Base-by-base conservation (phyloP, 257 asterid genomes). In the Gentiana macrophylla region DNA sequence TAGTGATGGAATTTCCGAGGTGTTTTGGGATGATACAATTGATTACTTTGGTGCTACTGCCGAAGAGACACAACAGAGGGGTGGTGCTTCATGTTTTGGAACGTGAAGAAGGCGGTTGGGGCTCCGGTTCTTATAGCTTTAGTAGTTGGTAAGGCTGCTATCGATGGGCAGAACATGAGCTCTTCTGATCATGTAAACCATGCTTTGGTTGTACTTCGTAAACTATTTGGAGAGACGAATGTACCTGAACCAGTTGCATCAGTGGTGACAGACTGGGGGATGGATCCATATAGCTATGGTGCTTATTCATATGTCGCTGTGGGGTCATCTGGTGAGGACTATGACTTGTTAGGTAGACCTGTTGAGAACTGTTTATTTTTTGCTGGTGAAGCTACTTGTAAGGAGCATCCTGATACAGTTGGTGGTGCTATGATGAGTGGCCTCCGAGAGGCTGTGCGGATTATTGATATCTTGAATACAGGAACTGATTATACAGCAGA, bases 371-470 rank as follows among this genome's bases (percentile, higher is more conserved):
- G 94, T 66, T 68, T 92, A 68, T 88, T 92, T 77, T 92, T 92
- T 81, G 99, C 99, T 53, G 97, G 99, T 70, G 99, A 92, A 77
- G 97, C 99, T 55, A 92, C 99, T 8, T 92, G 99, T 77, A 92
- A 92, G 84, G 99, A 92, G 80, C 99, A 92, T 72, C 99, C 99
- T 46, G 97, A 92, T 80, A 92, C 99, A 37, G 99, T 92, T 71
- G 99, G 99, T 64, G 99, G 99, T 70, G 99, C 99, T 64, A 88
- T 92, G 94, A 78, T 92, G 90, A 92, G 99, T 60, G 97, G 97
- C 62, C 87, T 92, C 52, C 82, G 97, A 33, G 99, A 92, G 80
- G 99, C 97, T 11, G 87, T 88, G 50, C 95, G 97, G 2, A 86
- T 92, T 61, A 77, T 82, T 57, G 90, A 86, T 72, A 74, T 92